These are phyloP conservation scores for Heritiera littoralis DNA, from an alignment of 345 rosid species.

Conservation along the genomic window DNA sequence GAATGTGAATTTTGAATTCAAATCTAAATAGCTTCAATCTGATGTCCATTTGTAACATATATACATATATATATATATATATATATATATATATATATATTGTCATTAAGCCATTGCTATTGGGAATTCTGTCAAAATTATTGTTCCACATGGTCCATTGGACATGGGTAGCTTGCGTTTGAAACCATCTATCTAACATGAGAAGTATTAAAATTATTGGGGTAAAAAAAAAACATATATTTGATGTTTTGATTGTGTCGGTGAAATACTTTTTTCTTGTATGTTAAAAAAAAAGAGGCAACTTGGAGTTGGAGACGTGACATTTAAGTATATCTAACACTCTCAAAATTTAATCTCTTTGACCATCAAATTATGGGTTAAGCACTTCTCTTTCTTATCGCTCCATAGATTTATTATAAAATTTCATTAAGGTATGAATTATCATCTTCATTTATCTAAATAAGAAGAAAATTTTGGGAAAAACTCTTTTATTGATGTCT, in stretches of 20 bases:
- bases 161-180: neutral
- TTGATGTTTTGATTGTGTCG: neutral
- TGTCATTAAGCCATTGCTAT: neutral
- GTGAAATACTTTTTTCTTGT: neutral
- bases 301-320: neutral
- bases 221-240: neutral
- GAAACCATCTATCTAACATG: neutral
- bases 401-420: neutral
- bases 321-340: neutral
- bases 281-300: neutral
- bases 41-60: no score
- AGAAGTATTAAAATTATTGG: neutral
- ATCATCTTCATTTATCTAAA: neutral
- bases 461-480: neutral
- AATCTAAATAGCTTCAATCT: no score
- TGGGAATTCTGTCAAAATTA: neutral
- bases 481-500: no score
- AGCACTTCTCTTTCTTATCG: neutral
- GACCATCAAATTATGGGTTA: neutral
- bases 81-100: no score
- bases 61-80: no score
- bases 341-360: neutral
- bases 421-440: neutral
- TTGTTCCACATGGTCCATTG: neutral
- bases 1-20: no score